phyloP scores from a whole-genome alignment of 768 basidiomycete genomes.

The Nidularia pulvinata region DNA sequence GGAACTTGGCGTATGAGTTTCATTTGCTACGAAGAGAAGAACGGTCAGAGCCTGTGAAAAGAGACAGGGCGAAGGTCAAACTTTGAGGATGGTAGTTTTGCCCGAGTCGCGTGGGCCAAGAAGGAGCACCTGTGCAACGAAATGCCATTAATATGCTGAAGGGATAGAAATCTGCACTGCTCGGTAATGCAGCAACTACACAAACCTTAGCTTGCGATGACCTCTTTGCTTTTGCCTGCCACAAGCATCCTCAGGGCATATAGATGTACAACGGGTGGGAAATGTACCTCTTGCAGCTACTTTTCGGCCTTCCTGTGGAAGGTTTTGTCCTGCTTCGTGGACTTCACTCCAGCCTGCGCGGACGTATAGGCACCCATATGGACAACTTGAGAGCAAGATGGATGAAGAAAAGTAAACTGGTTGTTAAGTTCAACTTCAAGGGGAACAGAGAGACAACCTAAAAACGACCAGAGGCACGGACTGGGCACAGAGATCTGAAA shows the following conservation, averaged over 20 bases:
- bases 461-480: too few species aligned
- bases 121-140: slow-evolving; percentile 63
- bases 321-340: slow-evolving; percentile 68
- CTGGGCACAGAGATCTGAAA: too few species aligned
- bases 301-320: slow-evolving; percentile 74
- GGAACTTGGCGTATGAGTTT: slow-evolving; percentile 89
- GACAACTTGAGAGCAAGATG: slow-evolving; percentile 4
- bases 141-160: neutral
- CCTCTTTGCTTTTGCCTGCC: slow-evolving; percentile 74
- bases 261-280: neutral
- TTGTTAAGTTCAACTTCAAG: too few species aligned
- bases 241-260: too few species aligned
- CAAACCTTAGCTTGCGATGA: slow-evolving; percentile 73
- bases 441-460: too few species aligned
- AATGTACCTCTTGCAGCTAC: slow-evolving; percentile 70
- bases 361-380: slow-evolving; percentile 85
- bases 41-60: neutral
- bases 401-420: too few species aligned
- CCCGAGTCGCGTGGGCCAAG: slow-evolving; percentile 94
- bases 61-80: slow-evolving; percentile 16
- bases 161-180: slow-evolving; percentile 10
- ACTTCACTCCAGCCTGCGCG: slow-evolving; percentile 48
- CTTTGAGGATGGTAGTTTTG: slow-evolving; percentile 92
- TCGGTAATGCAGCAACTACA: neutral
- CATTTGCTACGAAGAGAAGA: slow-evolving; percentile 78